Evolutionary conservation across 2,329 filamentous ascomycete species (phyloP), one percentile per base, ranked within the genome.

Genomic region (Botrytis fragariae): DNA sequence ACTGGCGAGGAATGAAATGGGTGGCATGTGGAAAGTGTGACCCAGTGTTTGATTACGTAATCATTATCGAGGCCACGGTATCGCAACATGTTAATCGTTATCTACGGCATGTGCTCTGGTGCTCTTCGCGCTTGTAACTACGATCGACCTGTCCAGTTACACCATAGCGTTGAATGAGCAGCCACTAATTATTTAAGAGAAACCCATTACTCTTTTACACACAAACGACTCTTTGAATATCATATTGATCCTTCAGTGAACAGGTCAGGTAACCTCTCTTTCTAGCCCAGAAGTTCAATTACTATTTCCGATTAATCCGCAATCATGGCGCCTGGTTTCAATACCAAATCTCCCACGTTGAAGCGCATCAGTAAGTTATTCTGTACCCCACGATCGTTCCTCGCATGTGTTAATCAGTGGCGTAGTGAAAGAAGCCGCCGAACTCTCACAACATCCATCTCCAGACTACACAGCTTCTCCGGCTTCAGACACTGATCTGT

Each of bases 391-490:
- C 57, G 29, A 70, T 69, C 48, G 72, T 69, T 73, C 72, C 65
- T 42, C 72, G 68, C 72, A 65, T 71, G 63, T 60, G 61, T 42
- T 35, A 63, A 37, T 14, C 9, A 39, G 51, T 16, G 81, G 37
- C 79, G 9, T 59, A 93, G 91, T 98, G 80, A 94, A 93, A 83
- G 96, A 98, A 89, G 95, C 95, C 73, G 88, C 92, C 74, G 96
- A 98, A 82, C 89, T 99, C 72, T 90, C 93, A 74, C 87, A 86
- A 74, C 88, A 92, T 54, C 94, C 95, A 7, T 96, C 93, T 3
- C 86, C 93, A 71, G 94, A 97, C 84, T 97, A 95, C 83, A 89
- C 92, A 78, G 96, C 95, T 59, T 87, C 91, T 6, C 96, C 96
- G 0, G 82, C 84, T 57, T 89, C 95, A 75, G 95, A 98, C 81